Evolutionary conservation across 176 grass and related monocot species (phyloP).

Genomic region (Oryza longistaminata): DNA sequence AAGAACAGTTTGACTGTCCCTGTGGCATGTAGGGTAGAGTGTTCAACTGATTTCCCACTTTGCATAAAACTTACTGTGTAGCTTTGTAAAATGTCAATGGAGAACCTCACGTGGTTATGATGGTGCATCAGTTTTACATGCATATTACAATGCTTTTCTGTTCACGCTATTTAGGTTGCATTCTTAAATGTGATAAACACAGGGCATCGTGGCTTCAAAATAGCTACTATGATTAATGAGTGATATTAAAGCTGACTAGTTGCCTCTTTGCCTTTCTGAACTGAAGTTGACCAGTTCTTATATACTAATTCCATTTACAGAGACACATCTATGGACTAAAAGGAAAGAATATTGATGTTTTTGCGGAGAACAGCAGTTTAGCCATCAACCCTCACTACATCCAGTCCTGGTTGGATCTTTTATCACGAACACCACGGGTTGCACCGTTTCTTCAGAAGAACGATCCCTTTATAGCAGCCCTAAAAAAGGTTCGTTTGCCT

Average conservation of each 20-base stretch:
- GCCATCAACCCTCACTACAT: conserved; percentile 75
- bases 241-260: conserved; percentile 7
- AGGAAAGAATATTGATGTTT: conserved; percentile 86
- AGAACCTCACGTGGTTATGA: background rate
- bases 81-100: conserved; percentile 4
- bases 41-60: background rate
- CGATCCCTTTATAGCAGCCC: conserved; percentile 69
- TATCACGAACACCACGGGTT: conserved; percentile 89
- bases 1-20: background rate
- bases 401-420: conserved; percentile 80
- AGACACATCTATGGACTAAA: conserved; percentile 84
- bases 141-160: background rate
- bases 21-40: background rate
- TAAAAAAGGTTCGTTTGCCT: conserved; percentile 65
- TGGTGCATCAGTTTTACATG: background rate
- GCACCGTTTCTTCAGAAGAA: conserved; percentile 93
- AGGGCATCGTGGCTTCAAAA: background rate
- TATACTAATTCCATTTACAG: conserved; percentile 51
- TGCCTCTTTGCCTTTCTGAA: conserved; percentile 22
- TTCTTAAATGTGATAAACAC: conserved; percentile 9
- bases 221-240: background rate
- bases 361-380: conserved; percentile 84
- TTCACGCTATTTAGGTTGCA: background rate
- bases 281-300: background rate
- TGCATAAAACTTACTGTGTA: background rate